phyloP scores from a whole-genome alignment of 148 eudicot genomes.

The Pharnaceum exiguum region DNA sequence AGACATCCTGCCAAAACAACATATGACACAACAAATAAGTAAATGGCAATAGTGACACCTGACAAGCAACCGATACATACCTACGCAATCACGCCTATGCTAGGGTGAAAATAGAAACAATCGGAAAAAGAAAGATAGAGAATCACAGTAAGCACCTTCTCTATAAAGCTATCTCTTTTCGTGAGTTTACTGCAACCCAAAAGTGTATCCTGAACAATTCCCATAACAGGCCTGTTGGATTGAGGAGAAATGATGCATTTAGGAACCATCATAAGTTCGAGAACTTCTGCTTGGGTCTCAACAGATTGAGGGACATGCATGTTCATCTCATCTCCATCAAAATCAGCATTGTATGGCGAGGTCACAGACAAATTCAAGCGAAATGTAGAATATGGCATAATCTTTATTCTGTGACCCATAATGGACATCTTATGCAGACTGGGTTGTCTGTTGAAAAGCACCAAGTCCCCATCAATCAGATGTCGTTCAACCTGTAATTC shows the following conservation, averaged over 20 bases:
- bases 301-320: conserved; percentile 99
- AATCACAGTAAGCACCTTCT: conserved; percentile 48
- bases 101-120: too few relatives aligned
- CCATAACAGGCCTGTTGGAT: conserved; percentile 95
- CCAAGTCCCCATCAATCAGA: conserved; percentile 94
- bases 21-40: not conserved
- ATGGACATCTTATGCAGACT: conserved; percentile 99
- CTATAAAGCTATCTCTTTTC: conserved; percentile 93
- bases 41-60: not conserved
- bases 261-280: conserved; percentile 98
- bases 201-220: conserved; percentile 97
- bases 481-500: conserved; percentile 91
- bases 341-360: conserved; percentile 98
- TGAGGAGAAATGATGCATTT: conserved; percentile 98
- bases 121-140: not conserved
- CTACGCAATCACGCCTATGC: too few relatives aligned
- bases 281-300: conserved; percentile 97
- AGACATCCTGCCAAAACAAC: conserved; percentile 66
- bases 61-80: too few relatives aligned
- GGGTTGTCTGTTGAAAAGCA: conserved; percentile 97
- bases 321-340: conserved; percentile 99
- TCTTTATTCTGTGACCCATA: conserved; percentile 98
- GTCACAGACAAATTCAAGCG: conserved; percentile 91
- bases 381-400: conserved; percentile 98
- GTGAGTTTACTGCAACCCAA: conserved; percentile 96